Base-by-base conservation (phyloP, 225 moss, liverwort and hornwort genomes). In the Neckera pumila region DNA sequence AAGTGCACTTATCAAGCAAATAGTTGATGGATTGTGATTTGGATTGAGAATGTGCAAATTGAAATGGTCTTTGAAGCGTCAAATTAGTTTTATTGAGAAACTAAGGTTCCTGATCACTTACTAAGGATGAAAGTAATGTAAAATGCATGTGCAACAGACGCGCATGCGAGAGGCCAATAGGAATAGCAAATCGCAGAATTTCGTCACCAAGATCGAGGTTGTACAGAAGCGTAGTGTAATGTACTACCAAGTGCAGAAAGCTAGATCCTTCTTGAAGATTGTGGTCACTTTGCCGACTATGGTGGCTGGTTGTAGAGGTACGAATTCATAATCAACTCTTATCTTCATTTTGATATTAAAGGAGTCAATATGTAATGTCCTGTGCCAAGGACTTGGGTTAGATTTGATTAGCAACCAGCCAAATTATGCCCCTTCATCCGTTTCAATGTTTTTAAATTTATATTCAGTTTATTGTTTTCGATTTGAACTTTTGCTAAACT, bases 201-300 rank as follows among this genome's bases (percentile, higher is more conserved):
- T 95, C 85, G 93, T 99, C 45, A 97, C 97, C 83, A 96, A 95
- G 82, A 93, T 99, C 36, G 95, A 95, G 83, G 81, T 96, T 86
- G 94, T 99, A 36, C 95, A 99, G 86, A 97, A 96, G 89, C 95
- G 96, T 76, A 99, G 99, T 88, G 89, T 99, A 33, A 99, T 99
- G 99, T 96, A 97, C 78, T 99, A 91, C 80, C 97, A 99, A 92
- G 88, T 90, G 65, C 92, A 97, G 89, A 95, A 97, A 91, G 89
- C 91, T 86, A 94, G 94, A 79, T 91, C 94, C 54, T 99, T 99
- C 86, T 87, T 96, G 77, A 96, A 96, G 89, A 97, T 99, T 83
- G 84, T 90, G 89, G 97, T 97, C 34, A 94, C 94, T 87, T 93
- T 95, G 86, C 99, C 99, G 82, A 96, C 96, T 57, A 99, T 99